Evolutionary conservation across 1,284 basidiomycete genomes (phyloP), one percentile per base, ranked within the genome.

Genomic region (Ustilago hordei): DNA sequence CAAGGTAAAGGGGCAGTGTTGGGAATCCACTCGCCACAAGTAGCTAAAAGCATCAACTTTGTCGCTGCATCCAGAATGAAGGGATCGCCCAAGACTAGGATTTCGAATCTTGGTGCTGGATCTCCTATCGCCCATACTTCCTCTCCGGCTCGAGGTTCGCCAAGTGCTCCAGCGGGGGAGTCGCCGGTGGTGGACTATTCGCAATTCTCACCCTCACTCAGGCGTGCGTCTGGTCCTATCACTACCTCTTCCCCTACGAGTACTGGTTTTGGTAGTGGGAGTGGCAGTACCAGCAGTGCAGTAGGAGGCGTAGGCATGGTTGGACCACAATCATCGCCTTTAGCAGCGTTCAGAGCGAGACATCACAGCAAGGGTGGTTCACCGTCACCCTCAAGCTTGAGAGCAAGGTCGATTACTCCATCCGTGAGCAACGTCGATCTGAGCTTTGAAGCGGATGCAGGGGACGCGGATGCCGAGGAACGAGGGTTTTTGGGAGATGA

Each of bases 281-380:
- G 52, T 15, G 48, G 8, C 9, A 52, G 11, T 52, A 28, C 15
- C 12, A 34, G 1, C 17, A 54, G 28, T 36, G 15, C 31, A 34
- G 52, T 9, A 36, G 32, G 12, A 47, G 45, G 35, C 6, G 8
- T 35, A 4, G 34, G 52, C 0, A 34, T 36, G 31, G 31, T 5
- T 41, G 55, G 39, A 35, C 36, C 1, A 15, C 23, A 36, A 6
- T 91, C 32, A 90, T 91, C 81, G 86, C 88, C 69, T 89, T 89
- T 19, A 88, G 88, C 43, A 84, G 88, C 41, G 83, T 91, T 78
- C 90, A 91, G 90, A 91, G 92, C 80, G 88, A 88, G 55, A 87
- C 88, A 52, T 45, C 47, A 53, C 3, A 38, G 31, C 3, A n/a
- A 17, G 41, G 19, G 56, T 5, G 43, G 23, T 7, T 45, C 45